Base-by-base conservation (phyloP, 2,329 filamentous ascomycete species). In the Coniochaeta sp. region DNA sequence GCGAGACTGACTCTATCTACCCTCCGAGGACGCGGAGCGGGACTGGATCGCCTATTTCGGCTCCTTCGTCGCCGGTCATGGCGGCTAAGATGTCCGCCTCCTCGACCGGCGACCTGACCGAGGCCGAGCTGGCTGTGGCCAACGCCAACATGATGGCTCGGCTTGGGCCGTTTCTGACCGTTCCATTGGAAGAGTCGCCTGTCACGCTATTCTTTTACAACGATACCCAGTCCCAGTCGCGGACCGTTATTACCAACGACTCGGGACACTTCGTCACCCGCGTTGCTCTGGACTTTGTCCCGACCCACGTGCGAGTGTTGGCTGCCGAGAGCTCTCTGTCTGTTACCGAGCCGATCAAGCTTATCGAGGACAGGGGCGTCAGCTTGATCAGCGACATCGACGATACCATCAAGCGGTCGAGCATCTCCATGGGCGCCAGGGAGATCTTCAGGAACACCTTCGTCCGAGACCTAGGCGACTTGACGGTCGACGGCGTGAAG, bases 371-470 rank as follows among this genome's bases (percentile, higher is more conserved):
- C 0, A 75, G 74, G 20, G 94, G 94, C 35, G 81, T 99, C 56
- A 97, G 91, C 66, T 64, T 99, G 53, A 97, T 99, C 65, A 97
- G 90, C 65, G 94, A 99, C 65, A 94, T 99, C 56, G 94, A 99
- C 63, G 94, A 99, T 67, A 99, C 94, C 0, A 86, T 99, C 64
- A 99, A 99, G 67, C 87, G 91, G 61, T 96, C 94, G 18, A 95
- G 91, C 52, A 96, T 99, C 57, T 81, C 83, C 2, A 81, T 81
- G 50, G 94, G 95, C 6, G 87, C 92, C 1, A 85, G 91, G 53
- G 94, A 97, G 64, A 96, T 97, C 55, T 97, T 97, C 67, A 85
- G 92, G 53, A 97, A 96, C 66, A 94, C 91, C 0, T 99, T 99
- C 64, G 86, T 96, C 50, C 85, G 91, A 9, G 90, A 96, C 42